A percentile compares a stretch with the other conserved stretches of the same genome.
phyloP scores from a whole-genome alignment of 2,329 filamentous ascomycete species.

The Fusarium nygamai region DNA sequence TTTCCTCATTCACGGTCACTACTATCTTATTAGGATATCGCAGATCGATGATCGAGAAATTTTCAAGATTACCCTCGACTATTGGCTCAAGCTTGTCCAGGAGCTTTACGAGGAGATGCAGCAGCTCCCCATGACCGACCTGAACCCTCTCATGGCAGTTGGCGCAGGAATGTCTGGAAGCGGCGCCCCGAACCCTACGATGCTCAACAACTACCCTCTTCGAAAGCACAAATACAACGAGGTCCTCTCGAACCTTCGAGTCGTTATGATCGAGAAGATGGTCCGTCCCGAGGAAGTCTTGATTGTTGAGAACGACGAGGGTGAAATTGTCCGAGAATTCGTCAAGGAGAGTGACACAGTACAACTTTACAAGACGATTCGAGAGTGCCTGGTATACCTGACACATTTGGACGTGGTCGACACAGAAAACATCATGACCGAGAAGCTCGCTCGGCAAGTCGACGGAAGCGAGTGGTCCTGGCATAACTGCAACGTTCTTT shows the following conservation, averaged over 20 bases:
- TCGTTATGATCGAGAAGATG: slow-evolving; percentile 99
- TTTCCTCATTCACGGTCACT: slow-evolving; percentile 94
- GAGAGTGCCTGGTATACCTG: slow-evolving; percentile 95
- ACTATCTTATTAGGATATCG: slow-evolving; percentile 97
- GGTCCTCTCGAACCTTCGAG: slow-evolving; percentile 89
- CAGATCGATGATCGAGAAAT: slow-evolving; percentile 99
- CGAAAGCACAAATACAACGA: slow-evolving; percentile 98
- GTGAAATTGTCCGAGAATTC: slow-evolving; percentile 98
- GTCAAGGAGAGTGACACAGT: slow-evolving; percentile 99
- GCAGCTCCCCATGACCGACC: slow-evolving; percentile 88
- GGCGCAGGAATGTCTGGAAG: slow-evolving; percentile 76
- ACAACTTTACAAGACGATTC: slow-evolving; percentile 98
- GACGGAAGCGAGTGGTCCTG: slow-evolving; percentile 98
- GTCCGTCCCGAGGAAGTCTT: slow-evolving; percentile 96
- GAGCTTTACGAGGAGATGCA: slow-evolving; percentile 99
- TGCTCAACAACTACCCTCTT: slow-evolving; percentile 90
- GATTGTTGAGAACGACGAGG: slow-evolving; percentile 99
- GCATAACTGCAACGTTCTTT: slow-evolving; percentile 99
- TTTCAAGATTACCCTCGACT: slow-evolving; percentile 99
- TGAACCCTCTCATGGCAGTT: slow-evolving; percentile 89
- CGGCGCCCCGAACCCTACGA: slow-evolving; percentile 83
- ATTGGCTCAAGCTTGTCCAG: slow-evolving; percentile 98
- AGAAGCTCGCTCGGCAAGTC: slow-evolving; percentile 94
- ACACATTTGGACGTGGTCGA: slow-evolving; percentile 98
- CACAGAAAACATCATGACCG: slow-evolving; percentile 99